Conservation (phyloP, 805 yeast genomes). For the Ascoidea rubescens region DNA sequence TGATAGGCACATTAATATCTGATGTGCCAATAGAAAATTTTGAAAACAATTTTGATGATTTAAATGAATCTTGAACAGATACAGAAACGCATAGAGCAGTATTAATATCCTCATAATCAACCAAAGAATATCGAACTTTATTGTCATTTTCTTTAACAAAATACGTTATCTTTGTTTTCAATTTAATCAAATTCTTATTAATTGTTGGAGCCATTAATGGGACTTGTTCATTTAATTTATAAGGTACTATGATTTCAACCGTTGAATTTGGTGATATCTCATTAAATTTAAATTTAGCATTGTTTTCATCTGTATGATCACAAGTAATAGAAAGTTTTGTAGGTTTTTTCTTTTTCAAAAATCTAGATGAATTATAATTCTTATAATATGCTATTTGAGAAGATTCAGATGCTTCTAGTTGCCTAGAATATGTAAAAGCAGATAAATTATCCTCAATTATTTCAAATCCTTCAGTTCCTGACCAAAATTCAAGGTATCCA, state of each 20-base stretch:
- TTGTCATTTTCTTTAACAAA: constrained; percentile 8
- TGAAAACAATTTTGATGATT: constrained; percentile 38
- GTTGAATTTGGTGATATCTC: constrained; percentile 2
- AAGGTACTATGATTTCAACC: constrained; percentile 21
- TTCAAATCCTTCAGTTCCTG: constrained; percentile 3
- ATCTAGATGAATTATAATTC: constrained; percentile 6
- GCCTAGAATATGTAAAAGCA: constrained; percentile 5
- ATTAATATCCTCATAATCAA: constrained; percentile 23
- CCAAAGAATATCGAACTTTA: constrained; percentile 1
- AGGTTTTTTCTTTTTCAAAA: background rate
- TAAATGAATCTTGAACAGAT: constrained; percentile 70
- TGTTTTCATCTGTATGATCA: background rate
- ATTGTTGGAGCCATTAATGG: background rate
- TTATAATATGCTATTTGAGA: constrained; percentile 4
- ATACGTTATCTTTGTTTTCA: constrained; percentile 7
- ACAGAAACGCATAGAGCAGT: constrained; percentile 51
- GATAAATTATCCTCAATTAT: constrained; percentile 4
- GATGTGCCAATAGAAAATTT: constrained; percentile 59
- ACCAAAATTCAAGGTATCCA: constrained; percentile 12
- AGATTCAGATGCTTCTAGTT: background rate
- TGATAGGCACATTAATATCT: constrained; percentile 33
- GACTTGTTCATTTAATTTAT: constrained; percentile 13
- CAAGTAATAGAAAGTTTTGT: background rate
- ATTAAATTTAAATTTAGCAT: constrained; percentile 2
- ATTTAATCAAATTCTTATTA: constrained; percentile 5